phyloP scores from a whole-genome alignment of 345 rosid genomes.

The Ceriops tagal region DNA sequence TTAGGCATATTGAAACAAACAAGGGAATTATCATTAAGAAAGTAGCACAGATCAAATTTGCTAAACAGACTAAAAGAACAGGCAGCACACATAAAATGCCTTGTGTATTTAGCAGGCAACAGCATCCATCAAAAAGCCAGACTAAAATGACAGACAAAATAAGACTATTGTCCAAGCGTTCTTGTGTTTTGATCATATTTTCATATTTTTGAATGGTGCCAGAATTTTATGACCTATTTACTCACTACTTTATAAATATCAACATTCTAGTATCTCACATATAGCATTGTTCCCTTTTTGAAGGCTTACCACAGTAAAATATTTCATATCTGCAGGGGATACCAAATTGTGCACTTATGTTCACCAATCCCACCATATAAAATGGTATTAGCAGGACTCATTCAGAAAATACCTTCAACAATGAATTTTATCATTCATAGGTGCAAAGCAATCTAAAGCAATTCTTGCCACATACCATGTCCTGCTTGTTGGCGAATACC shows the following conservation, averaged over 20 bases:
- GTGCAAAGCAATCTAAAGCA: not conserved
- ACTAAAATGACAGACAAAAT: too few species aligned
- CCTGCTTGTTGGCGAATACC: conserved; percentile 99
- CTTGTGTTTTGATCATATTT: too few species aligned
- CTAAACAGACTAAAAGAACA: too few species aligned
- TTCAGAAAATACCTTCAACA: not conserved
- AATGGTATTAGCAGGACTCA: not conserved
- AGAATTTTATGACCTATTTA: not conserved
- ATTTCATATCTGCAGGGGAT: not conserved
- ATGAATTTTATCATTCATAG: conserved; percentile 1
- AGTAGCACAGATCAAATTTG: too few species aligned
- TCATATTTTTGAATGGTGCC: too few species aligned
- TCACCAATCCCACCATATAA: not conserved
- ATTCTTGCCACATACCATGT: conserved; percentile 58
- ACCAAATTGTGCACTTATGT: not conserved
- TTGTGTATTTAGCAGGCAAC: too few species aligned
- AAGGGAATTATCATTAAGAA: too few species aligned
- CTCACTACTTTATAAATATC: not conserved
- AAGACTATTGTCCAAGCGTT: too few species aligned
- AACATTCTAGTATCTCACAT: not conserved
- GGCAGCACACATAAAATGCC: too few species aligned
- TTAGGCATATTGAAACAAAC: too few species aligned
- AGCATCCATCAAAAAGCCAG: too few species aligned
- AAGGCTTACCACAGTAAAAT: not conserved
- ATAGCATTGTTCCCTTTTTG: not conserved